Evolutionary conservation across 345 rosid species (phyloP).

Genomic region (Stellera chamaejasme): DNA sequence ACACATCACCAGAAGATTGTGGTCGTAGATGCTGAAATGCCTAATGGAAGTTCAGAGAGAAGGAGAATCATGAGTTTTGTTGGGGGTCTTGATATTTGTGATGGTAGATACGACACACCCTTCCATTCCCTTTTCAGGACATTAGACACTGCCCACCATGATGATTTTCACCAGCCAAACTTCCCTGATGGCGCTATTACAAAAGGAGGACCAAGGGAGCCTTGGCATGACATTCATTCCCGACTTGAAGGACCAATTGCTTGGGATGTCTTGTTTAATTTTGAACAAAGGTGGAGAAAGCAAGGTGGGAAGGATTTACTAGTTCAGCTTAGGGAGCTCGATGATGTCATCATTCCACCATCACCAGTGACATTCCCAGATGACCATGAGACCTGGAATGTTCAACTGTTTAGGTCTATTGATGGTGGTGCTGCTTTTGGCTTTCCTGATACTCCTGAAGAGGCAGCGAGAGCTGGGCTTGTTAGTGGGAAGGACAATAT

Average conservation of each 20-base stretch:
- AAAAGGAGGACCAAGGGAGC: conserved; percentile 99
- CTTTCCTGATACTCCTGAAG: conserved; percentile 94
- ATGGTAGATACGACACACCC: conserved; percentile 88
- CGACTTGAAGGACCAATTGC: conserved; percentile 97
- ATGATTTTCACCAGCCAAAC: conserved; percentile 98
- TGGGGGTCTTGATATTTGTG: conserved; percentile 97
- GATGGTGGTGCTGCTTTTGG: conserved; percentile 99
- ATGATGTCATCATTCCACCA: conserved; percentile 68
- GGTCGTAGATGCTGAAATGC: conserved; percentile 78
- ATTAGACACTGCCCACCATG: conserved; percentile 86
- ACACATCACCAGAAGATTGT: conserved; percentile 99
- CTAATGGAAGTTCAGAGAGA: conserved; percentile 42
- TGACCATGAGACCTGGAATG: conserved; percentile 87
- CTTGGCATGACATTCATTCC: conserved; percentile 98
- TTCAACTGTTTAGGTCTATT: conserved; percentile 90
- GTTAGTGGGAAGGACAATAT: conserved; percentile 95
- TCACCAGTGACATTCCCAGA: conserved; percentile 73
- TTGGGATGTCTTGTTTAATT: conserved; percentile 92
- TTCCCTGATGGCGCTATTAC: conserved; percentile 66
- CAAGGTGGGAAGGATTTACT: conserved; percentile 91
- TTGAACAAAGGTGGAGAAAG: conserved; percentile 94
- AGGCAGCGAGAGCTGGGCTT: conserved; percentile 90
- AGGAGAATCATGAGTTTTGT: conserved; percentile 92
- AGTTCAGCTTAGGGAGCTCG: conserved; percentile 73
- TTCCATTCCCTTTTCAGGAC: conserved; percentile 98